A percentile compares a stretch with the other conserved stretches of the same genome.
Evolutionary conservation across 805 yeast genomes (phyloP).

Genomic region (Yamadazyma philogaea): DNA sequence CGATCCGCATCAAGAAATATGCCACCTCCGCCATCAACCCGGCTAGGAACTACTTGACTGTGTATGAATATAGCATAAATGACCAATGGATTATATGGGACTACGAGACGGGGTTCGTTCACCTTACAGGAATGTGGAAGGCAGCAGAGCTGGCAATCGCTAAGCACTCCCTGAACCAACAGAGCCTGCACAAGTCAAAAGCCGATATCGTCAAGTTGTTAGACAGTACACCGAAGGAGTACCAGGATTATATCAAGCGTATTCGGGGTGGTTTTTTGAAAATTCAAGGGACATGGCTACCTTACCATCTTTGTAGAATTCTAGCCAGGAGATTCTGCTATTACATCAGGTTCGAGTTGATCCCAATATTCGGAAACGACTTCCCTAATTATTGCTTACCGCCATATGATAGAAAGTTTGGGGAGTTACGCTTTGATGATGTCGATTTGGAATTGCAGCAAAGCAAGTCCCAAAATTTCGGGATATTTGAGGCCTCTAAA

Average conservation of each 20-base stretch:
- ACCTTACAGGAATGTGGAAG: conserved; percentile 87
- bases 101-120: conserved; percentile 78
- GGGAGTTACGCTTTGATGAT: conserved; percentile 50
- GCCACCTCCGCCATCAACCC: conserved; percentile 69
- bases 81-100: conserved; percentile 84
- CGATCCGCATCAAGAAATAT: conserved; percentile 47
- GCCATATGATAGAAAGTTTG: conserved; percentile 63
- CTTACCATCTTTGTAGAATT: conserved; percentile 61
- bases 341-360: conserved; percentile 67
- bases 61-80: conserved; percentile 66
- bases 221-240: conserved; percentile 58
- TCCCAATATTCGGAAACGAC: conserved; percentile 74
- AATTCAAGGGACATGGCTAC: conserved; percentile 94
- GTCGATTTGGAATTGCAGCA: conserved; percentile 12
- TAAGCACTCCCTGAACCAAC: conserved; percentile 8
- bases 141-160: conserved; percentile 27
- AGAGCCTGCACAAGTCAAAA: conserved; percentile 34
- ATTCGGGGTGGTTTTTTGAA: conserved; percentile 89
- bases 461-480: conserved; percentile 17
- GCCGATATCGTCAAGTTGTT: conserved; percentile 75
- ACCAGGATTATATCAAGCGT: conserved; percentile 61
- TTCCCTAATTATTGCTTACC: conserved; percentile 61
- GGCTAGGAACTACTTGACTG: conserved; percentile 60
- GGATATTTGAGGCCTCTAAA: conserved; percentile 34
- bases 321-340: conserved; percentile 76